These are phyloP conservation scores for Clonostachys byssicola DNA, from an alignment of 2,329 filamentous ascomycete genomes.

Conservation along the genomic window DNA sequence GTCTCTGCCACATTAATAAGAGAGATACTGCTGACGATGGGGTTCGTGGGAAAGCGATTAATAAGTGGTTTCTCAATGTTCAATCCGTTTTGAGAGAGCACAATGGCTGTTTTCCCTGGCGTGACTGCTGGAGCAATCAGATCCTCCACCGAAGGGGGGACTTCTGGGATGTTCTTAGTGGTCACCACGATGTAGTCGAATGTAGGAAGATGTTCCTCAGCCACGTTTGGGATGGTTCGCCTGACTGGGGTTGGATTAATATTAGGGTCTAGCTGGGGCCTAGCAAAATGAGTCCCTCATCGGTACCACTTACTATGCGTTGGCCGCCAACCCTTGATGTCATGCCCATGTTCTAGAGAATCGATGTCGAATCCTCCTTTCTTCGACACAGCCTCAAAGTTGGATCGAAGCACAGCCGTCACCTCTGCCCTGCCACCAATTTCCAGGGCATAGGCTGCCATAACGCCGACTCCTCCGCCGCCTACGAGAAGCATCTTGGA, in stretches of 20 bases:
- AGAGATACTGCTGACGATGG: constrained; percentile 47
- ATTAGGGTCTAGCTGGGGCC: background rate
- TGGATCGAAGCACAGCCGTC: constrained; percentile 51
- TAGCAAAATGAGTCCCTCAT: background rate
- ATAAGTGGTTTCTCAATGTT: constrained; percentile 56
- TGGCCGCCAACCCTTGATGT: constrained; percentile 41
- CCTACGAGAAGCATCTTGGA: constrained; percentile 45
- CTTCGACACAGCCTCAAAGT: constrained; percentile 39
- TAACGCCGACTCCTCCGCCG: constrained; percentile 50
- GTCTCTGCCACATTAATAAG: constrained; percentile 47
- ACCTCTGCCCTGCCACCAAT: constrained; percentile 43
- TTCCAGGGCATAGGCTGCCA: constrained; percentile 51
- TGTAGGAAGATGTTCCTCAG: background rate
- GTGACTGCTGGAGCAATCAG: constrained; percentile 48
- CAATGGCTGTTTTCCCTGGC: constrained; percentile 42
- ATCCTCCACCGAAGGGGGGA: constrained; percentile 39
- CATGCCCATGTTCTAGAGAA: constrained; percentile 47
- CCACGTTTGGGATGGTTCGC: constrained; percentile 40
- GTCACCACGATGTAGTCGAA: constrained; percentile 54
- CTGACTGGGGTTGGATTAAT: constrained; percentile 25
- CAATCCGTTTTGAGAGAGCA: constrained; percentile 60
- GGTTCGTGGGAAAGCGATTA: constrained; percentile 41
- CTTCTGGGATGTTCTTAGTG: constrained; percentile 56
- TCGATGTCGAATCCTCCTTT: constrained; percentile 51
- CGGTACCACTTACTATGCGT: constrained; percentile 21